Conservation (phyloP, 192 early-diverging fungal species). For the Linnemannia exigua region DNA sequence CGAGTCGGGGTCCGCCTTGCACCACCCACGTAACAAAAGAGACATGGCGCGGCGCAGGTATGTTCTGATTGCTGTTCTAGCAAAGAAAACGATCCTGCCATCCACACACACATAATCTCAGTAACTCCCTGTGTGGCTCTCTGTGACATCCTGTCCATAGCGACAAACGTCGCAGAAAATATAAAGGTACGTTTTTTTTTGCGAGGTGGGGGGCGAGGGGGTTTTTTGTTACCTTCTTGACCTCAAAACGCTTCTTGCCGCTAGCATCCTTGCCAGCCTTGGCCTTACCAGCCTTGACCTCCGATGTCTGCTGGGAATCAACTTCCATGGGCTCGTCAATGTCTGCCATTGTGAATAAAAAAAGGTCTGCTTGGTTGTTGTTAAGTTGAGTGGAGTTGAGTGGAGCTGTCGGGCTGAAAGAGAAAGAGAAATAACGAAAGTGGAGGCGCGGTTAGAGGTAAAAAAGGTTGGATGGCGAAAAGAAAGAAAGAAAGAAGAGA, state of each 20-base stretch:
- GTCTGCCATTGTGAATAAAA: conserved; percentile 30
- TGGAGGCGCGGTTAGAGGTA: neutral
- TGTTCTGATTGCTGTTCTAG: neutral
- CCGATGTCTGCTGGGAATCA: conserved; percentile 48
- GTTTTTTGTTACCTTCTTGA: conserved; percentile 83
- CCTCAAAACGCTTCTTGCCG: conserved; percentile 87
- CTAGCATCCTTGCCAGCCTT: conserved; percentile 56
- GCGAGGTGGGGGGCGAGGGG: neutral
- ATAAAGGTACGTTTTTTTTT: neutral
- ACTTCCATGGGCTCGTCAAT: conserved; percentile 56
- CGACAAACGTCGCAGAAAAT: too few species aligned
- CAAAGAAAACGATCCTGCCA: neutral
- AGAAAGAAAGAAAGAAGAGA: neutral
- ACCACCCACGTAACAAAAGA: neutral
- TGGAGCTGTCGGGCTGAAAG: neutral
- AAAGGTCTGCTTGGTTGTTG: neutral
- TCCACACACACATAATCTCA: neutral
- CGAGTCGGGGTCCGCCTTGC: neutral
- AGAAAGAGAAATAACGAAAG: neutral
- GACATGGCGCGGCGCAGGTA: neutral
- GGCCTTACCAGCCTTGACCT: conserved; percentile 71
- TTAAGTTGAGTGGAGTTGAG: neutral
- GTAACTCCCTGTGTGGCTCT: neutral
- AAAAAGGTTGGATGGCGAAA: neutral
- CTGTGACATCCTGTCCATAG: neutral